Evolutionary conservation across 2,329 filamentous ascomycete genomes (phyloP).

Genomic region (Cytospora mali): DNA sequence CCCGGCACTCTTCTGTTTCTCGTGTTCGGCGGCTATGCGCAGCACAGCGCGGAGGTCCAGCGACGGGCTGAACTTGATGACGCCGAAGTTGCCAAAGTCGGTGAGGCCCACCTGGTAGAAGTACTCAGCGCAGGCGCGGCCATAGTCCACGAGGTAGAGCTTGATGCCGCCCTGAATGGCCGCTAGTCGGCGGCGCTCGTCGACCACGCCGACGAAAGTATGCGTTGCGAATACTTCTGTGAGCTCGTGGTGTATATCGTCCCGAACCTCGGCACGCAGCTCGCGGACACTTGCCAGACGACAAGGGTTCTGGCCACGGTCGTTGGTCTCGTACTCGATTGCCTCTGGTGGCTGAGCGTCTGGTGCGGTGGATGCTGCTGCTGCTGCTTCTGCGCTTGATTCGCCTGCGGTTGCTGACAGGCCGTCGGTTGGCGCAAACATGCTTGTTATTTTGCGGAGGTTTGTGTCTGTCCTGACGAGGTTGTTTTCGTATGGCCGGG

Average conservation of each 20-base stretch:
- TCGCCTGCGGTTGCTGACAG: conserved; percentile 37
- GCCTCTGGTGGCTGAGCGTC: conserved; percentile 45
- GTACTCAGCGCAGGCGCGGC: conserved; percentile 81
- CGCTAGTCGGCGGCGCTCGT: conserved; percentile 82
- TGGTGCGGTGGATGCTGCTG: neutral
- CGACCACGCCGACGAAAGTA: conserved; percentile 92
- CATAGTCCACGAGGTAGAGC: conserved; percentile 91
- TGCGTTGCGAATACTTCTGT: conserved; percentile 86
- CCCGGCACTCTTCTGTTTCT: conserved; percentile 55
- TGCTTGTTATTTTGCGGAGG: conserved; percentile 92
- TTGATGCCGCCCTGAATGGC: conserved; percentile 93
- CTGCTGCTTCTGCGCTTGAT: conserved; percentile 31
- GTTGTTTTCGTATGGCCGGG: conserved; percentile 77
- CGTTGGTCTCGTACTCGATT: conserved; percentile 68
- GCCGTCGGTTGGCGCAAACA: conserved; percentile 68
- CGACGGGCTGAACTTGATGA: conserved; percentile 77
- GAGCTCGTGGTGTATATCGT: conserved; percentile 79
- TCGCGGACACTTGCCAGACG: conserved; percentile 83
- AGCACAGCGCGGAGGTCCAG: conserved; percentile 73
- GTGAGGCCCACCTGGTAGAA: conserved; percentile 95
- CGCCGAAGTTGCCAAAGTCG: conserved; percentile 93
- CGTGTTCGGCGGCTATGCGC: conserved; percentile 70
- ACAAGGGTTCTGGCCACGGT: conserved; percentile 70
- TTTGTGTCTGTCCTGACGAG: conserved; percentile 88
- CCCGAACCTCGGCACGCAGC: conserved; percentile 78